Evolutionary conservation across 768 basidiomycete species (phyloP).

Genomic region (Rhodotorula paludigena): DNA sequence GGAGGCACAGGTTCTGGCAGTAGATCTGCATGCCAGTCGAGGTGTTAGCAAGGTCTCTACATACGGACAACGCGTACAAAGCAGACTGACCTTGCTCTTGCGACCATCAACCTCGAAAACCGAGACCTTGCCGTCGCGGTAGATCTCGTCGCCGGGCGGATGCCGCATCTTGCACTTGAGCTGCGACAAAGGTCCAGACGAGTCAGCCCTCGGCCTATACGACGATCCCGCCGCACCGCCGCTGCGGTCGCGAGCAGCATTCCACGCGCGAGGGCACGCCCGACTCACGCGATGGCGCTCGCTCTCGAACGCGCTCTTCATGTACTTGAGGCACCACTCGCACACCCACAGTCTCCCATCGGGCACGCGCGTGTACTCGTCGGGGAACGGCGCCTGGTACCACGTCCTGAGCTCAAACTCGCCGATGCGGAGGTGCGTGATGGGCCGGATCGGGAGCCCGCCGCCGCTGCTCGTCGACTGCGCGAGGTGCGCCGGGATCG

Average conservation of each 20-base stretch:
- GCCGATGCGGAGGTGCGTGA: constrained; percentile 52
- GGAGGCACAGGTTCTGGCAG: constrained; percentile 93
- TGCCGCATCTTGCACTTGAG: constrained; percentile 90
- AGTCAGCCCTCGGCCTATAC: too few relatives aligned
- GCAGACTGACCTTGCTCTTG: constrained; percentile 72
- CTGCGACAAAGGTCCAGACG: constrained; percentile 54
- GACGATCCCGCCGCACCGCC: too few relatives aligned
- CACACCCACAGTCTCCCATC: constrained; percentile 94
- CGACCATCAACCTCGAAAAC: constrained; percentile 98
- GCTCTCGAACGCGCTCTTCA: constrained; percentile 86
- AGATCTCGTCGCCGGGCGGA: constrained; percentile 98
- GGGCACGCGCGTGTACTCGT: constrained; percentile 87
- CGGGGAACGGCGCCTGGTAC: constrained; percentile 98
- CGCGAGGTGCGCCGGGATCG: too few relatives aligned
- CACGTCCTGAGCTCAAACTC: constrained; percentile 96
- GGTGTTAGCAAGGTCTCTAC: background rate
- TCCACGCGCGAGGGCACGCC: background rate
- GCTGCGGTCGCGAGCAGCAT: too few relatives aligned
- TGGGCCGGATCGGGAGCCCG: constrained; percentile 20
- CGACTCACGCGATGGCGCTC: constrained; percentile 71
- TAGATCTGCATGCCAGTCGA: constrained; percentile 64
- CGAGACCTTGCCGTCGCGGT: constrained; percentile 77
- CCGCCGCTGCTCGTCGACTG: background rate
- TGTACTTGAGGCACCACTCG: constrained; percentile 96
- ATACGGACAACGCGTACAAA: background rate